Evolutionary conservation across 2,329 filamentous ascomycete genomes (phyloP).

Genomic region (Cercospora canescens): DNA sequence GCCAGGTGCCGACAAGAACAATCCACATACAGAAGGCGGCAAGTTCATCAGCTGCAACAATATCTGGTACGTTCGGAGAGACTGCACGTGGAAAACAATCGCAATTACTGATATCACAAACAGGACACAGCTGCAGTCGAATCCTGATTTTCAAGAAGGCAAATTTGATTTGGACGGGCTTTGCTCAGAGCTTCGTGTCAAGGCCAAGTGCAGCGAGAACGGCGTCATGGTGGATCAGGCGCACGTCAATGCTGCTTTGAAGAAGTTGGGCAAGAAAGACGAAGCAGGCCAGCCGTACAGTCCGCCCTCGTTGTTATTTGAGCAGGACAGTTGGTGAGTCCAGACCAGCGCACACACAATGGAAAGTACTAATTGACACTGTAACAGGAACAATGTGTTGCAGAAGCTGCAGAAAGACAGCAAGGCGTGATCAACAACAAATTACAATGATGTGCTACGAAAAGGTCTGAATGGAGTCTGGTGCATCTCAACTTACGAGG

Average conservation of each 20-base stretch:
- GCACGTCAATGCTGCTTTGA: slow-evolving; percentile 71
- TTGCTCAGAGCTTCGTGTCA: slow-evolving; percentile 89
- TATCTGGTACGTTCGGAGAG: slow-evolving; percentile 63
- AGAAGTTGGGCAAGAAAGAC: slow-evolving; percentile 42
- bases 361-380: background rate
- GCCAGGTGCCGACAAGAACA: slow-evolving; percentile 17
- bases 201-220: slow-evolving; percentile 90
- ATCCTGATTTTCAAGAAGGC: slow-evolving; percentile 82
- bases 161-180: slow-evolving; percentile 93
- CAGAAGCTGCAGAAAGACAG: slow-evolving; percentile 18
- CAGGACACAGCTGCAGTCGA: slow-evolving; percentile 75
- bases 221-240: slow-evolving; percentile 87
- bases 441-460: background rate
- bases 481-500: background rate
- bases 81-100: background rate
- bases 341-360: background rate
- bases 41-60: slow-evolving; percentile 81
- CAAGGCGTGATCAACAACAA: slow-evolving; percentile 4
- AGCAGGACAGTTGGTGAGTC: slow-evolving; percentile 22
- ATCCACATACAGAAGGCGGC: slow-evolving; percentile 35
- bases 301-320: slow-evolving; percentile 16
- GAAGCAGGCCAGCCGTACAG: slow-evolving; percentile 14
- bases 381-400: slow-evolving; percentile 18
- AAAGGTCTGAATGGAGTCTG: background rate
- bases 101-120: background rate